Percentiles rank a stretch among this genome's conserved stretches.
Conservation (phyloP, 73 alveolate genomes). For the Tetrahymena thermophila region DNA sequence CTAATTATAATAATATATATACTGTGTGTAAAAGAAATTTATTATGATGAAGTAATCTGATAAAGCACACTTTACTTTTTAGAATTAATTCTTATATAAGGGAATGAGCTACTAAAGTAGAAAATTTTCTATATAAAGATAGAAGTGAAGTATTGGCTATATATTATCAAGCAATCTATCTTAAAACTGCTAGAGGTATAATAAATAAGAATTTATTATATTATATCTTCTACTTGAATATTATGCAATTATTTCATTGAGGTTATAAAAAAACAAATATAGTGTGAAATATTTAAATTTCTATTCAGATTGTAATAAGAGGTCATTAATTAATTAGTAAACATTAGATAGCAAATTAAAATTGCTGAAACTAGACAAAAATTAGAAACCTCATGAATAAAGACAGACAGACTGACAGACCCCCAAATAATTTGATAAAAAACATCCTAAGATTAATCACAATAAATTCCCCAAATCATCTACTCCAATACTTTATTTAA, state of each 20-base stretch:
- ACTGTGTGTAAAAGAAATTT: neutral
- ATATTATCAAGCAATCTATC: neutral
- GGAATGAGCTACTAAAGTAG: neutral
- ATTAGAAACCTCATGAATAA: neutral
- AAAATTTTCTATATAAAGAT: neutral
- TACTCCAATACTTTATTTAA: neutral
- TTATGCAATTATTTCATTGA: neutral
- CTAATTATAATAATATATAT: too few relatives aligned
- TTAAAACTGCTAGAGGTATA: neutral
- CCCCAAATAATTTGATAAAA: neutral
- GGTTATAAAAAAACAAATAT: neutral
- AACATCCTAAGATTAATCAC: neutral
- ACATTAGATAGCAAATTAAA: too few relatives aligned
- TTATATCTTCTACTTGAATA: neutral
- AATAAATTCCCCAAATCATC: neutral
- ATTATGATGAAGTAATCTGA: neutral
- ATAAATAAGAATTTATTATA: neutral
- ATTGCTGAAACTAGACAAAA: neutral
- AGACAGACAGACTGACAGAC: too few relatives aligned
- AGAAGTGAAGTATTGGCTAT: too few relatives aligned
- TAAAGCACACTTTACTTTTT: neutral
- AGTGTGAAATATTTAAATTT: neutral
- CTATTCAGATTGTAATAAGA: neutral
- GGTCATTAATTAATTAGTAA: neutral
- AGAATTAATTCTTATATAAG: neutral